Base-by-base conservation (phyloP, 1,139 yeast species). In the Yamadazyma epiphylla region DNA sequence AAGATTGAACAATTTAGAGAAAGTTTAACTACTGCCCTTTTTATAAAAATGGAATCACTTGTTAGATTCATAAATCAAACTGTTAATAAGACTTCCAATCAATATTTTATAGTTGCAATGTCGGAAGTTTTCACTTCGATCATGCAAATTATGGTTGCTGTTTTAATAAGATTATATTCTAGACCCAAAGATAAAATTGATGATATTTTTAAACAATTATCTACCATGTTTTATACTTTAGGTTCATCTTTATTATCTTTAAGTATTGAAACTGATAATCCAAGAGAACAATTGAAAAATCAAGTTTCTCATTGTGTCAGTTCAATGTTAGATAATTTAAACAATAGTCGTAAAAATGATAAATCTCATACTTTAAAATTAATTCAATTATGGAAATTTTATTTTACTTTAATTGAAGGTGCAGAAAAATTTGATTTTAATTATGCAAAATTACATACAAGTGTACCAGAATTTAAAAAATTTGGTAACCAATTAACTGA, bases 381-480 rank as follows among this genome's bases (percentile, higher is more conserved):
- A 7, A 41, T 55, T 7, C 63, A 64, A 37, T 50, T 64, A 31
- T 68, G 74, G 74, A 57, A 53, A 26, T 65, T 66, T 31, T 66
- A 66, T 44, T 40, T 58, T 34, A 62, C 68, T 1, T 58, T 66
- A 32, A 50, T 64, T 14, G 54, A 56, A 19, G 55, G 55, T 32
- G 47, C 60, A 8, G 53, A 45, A 29, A 57, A 55, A 31, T 48
- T 58, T 45, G 54, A 47, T 28, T 40, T 58, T 19, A 58, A 56
- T 34, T 60, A 63, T 38, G 62, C 62, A 13, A 58, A 54, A 30
- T 45, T 64, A 16, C 74, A 64, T 43, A 52, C 58, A 4, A 53
- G 57, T 35, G 47, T 64, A 4, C 61, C 66, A 1, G 59, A 42
- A 14, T 57, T 61, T 37, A 45, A 43, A 16, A 39, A 35, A 23